Conservation (phyloP, 257 asterid species). For the Penstemon barbatus region DNA sequence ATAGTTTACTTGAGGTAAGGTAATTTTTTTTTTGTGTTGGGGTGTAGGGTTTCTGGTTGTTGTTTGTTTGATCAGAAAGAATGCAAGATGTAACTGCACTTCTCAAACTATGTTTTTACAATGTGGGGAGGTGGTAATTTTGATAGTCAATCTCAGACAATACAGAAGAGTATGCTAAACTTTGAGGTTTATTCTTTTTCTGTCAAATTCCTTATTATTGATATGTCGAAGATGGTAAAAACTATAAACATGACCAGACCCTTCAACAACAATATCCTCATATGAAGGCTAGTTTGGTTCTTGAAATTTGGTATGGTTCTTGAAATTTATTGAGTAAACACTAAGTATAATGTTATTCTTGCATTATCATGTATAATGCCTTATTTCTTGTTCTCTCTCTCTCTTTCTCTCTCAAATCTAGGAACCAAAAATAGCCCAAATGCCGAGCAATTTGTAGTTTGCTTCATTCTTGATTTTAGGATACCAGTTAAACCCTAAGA, state of each 20-base stretch:
- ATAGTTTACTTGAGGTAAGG: constrained; percentile 18
- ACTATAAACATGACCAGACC: constrained; percentile 8
- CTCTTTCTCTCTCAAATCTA: no score
- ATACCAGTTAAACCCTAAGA: background rate
- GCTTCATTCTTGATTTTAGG: constrained; percentile 1
- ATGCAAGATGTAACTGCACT: background rate
- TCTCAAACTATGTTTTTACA: background rate
- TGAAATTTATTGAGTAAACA: no score
- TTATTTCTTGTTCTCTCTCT: no score
- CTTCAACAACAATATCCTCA: background rate
- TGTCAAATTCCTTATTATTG: background rate
- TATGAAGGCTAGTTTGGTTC: background rate
- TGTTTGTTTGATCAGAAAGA: background rate
- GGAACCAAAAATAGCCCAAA: background rate
- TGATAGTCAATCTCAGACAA: constrained; percentile 3
- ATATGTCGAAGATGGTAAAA: background rate
- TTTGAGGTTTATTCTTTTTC: background rate
- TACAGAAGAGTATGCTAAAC: background rate
- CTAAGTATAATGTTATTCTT: no score
- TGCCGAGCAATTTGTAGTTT: constrained; percentile 25
- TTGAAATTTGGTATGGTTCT: no score
- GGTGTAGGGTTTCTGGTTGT: background rate
- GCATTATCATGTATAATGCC: no score
- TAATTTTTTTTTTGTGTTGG: background rate
- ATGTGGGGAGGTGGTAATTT: background rate